Base-by-base conservation (phyloP, 768 basidiomycete species). In the Asterophora lycoperdoides region DNA sequence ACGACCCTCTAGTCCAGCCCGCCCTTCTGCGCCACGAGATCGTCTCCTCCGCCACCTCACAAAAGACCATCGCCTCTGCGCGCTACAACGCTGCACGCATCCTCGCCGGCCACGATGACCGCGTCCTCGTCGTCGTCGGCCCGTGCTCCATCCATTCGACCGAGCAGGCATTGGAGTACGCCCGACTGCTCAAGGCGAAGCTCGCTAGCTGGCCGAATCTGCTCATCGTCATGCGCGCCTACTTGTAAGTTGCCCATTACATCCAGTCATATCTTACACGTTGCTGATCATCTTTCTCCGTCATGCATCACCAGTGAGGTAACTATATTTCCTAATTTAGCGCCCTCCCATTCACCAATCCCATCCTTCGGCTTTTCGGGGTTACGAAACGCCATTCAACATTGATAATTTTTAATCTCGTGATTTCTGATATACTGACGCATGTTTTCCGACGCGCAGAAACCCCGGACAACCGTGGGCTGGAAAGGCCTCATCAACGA, bases 401-500 rank as follows among this genome's bases (percentile, higher is more conserved):
- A n/a, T n/a, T n/a, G n/a, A n/a, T n/a, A n/a, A n/a, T n/a, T n/a
- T n/a, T n/a, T n/a, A n/a, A n/a, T n/a, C n/a, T 23, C 23, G 6
- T 23, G 23, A 23, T 23, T 23, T n/a, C n/a, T n/a, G 42, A 33
- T 19, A 54, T 8, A 47, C 56, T 51, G 28, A 58, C 37, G 23
- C 37, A 40, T 20, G 47, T 36, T 38, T 50, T 23, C 23, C 23
- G 23, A 23, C 23, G 23, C 6, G 54, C 64, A 95, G 81, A 95
- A 97, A 83, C 96, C 93, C 0, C 80, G 95, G 49, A 98, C 95
- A 23, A 98, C 93, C 2, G 93, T 97, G 41, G 94, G 94, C 58
- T 97, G 90, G 90, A 97, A 99, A 72, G 96, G 95, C 33, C 76
- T 90, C 60, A 89, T 88, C 64, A 92, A 92, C 65, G 95, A 97